Conservation (phyloP, 495 filamentous ascomycete species). For the Penicillium atrosanguineum region DNA sequence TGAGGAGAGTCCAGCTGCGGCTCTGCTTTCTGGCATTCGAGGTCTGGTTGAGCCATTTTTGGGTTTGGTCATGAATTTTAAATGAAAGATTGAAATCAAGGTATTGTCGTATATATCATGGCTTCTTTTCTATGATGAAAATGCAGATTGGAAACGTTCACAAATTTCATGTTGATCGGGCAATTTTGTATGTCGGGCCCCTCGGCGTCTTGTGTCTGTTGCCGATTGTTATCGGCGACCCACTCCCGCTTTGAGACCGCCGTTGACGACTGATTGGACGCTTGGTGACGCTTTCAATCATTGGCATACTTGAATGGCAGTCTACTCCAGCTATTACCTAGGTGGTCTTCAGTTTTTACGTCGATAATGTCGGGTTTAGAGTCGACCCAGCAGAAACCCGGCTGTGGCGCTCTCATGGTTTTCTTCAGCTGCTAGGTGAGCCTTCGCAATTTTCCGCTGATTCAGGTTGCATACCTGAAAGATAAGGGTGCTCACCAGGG, state of each 20-base stretch:
- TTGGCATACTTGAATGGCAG: neutral
- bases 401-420: no score
- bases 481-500: no score
- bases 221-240: conserved; percentile 2
- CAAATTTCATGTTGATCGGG: neutral
- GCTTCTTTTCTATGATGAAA: neutral
- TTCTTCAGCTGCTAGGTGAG: no score
- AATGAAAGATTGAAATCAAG: neutral
- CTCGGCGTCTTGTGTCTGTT: conserved; percentile 7
- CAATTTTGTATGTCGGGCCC: conserved; percentile 6
- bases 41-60: conserved; percentile 17
- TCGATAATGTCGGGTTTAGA: no score
- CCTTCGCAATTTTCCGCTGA: no score
- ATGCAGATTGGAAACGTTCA: neutral
- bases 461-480: no score
- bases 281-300: neutral
- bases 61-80: neutral
- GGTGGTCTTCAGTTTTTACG: no score
- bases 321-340: no score
- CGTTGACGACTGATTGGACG: neutral
- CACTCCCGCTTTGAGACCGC: neutral
- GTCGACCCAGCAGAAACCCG: no score
- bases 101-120: neutral
- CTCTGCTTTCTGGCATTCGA: conserved; percentile 24
- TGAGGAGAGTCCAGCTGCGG: conserved; percentile 17